Conservation (phyloP, 208 protist species). For the Trypanosoma theileri region DNA sequence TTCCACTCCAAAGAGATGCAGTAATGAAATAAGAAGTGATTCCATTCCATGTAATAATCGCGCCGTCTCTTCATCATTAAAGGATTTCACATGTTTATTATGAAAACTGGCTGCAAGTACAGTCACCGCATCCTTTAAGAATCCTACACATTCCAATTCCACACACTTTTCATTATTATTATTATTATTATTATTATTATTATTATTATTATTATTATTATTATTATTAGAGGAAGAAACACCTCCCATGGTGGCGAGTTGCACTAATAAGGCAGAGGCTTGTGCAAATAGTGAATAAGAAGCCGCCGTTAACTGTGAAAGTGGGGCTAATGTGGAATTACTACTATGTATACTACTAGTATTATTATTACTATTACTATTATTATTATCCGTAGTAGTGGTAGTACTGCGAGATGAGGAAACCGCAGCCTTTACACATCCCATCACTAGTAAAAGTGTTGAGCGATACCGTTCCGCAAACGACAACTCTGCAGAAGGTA, state of each 20-base stretch:
- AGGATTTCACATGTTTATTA: conserved; percentile 9
- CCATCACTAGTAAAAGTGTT: conserved; percentile 5
- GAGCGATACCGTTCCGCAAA: conserved; percentile 14
- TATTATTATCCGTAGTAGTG: not conserved
- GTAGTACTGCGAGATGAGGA: not conserved
- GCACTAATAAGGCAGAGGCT: conserved; percentile 55
- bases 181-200: conserved; percentile 8
- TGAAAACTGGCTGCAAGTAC: conserved; percentile 53
- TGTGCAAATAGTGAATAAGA: conserved; percentile 67
- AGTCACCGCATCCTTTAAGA: conserved; percentile 50
- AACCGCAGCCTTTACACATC: not conserved
- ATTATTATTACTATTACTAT: not conserved
- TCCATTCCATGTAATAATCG: conserved; percentile 69
- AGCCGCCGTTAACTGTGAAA: conserved; percentile 8
- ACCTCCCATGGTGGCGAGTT: conserved; percentile 29
- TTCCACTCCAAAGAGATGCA: conserved; percentile 46
- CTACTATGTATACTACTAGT: not conserved
- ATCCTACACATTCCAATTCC: conserved; percentile 36
- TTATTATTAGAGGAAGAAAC: conserved; percentile 3
- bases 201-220: conserved; percentile 9
- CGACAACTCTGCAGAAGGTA: not conserved
- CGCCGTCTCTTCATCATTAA: conserved; percentile 35
- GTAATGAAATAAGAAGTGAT: conserved; percentile 51
- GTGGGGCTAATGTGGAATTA: not conserved
- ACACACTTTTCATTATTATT: not conserved